These are phyloP conservation scores for Fusarium marasasianum DNA, from an alignment of 2,329 filamentous ascomycete genomes.

Conservation along the genomic window DNA sequence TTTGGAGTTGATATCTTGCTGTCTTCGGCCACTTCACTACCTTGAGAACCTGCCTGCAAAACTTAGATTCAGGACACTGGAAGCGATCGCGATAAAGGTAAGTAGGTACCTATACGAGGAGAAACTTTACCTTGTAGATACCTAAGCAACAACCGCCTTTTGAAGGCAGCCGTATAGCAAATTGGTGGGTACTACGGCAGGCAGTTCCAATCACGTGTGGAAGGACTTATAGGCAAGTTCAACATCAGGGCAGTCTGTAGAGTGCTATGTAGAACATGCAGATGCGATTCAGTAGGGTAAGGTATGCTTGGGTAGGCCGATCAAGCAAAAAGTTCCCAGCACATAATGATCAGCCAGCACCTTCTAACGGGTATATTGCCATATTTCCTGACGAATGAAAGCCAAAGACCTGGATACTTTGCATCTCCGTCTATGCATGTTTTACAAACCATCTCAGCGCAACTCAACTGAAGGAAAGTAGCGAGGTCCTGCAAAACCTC, in stretches of 20 bases:
- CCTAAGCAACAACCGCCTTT: neutral
- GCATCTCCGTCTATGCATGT: neutral
- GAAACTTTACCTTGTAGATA: neutral
- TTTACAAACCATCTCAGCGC: constrained; percentile 51
- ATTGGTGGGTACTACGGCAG: neutral
- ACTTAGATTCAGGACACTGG: neutral
- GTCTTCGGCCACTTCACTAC: neutral
- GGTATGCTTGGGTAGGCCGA: neutral
- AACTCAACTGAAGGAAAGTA: constrained; percentile 79
- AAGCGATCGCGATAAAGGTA: neutral
- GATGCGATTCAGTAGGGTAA: neutral
- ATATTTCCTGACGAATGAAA: neutral
- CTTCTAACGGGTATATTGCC: constrained; percentile 11
- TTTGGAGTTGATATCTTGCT: neutral
- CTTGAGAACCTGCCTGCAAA: neutral
- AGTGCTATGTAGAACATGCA: neutral
- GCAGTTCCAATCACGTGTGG: neutral
- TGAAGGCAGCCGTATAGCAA: neutral
- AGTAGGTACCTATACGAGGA: neutral
- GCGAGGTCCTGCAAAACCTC: constrained; percentile 85
- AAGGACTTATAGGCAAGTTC: neutral
- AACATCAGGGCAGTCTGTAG: neutral
- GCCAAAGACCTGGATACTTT: neutral
- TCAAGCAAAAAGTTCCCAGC: neutral
- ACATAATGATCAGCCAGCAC: neutral